A percentile compares a stretch with the other conserved stretches of the same genome.
phyloP scores from a whole-genome alignment of 495 filamentous ascomycete species.

The Corynascus novoguineensis region DNA sequence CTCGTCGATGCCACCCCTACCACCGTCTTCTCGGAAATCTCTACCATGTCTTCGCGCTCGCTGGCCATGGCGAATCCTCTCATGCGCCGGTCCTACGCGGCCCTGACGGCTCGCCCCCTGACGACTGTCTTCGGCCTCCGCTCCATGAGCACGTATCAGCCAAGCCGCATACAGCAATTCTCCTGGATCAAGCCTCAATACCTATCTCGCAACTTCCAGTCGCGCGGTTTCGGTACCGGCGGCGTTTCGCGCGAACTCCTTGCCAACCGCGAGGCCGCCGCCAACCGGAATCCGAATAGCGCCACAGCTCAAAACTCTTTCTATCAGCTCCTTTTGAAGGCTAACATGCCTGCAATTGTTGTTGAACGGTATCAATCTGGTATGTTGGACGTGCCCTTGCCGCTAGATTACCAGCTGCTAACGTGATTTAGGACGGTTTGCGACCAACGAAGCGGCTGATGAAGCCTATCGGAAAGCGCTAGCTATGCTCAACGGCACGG shows the following conservation, averaged over 20 bases:
- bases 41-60: slow-evolving; percentile 27
- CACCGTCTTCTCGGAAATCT: slow-evolving; percentile 27
- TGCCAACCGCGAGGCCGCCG: slow-evolving; percentile 65
- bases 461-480: slow-evolving; percentile 70
- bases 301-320: slow-evolving; percentile 85
- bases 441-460: slow-evolving; percentile 66
- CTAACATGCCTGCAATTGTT: slow-evolving; percentile 87
- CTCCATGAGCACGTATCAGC: slow-evolving; percentile 28
- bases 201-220: slow-evolving; percentile 19
- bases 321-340: slow-evolving; percentile 83
- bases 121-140: slow-evolving; percentile 21
- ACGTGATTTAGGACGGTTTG: slow-evolving; percentile 52
- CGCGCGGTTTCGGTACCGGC: slow-evolving; percentile 37
- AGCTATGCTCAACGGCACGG: slow-evolving; percentile 54
- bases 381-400: slow-evolving; percentile 3
- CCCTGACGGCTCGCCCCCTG: slow-evolving; percentile 23
- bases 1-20: slow-evolving; percentile 18
- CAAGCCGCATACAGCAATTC: slow-evolving; percentile 20
- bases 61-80: slow-evolving; percentile 37
- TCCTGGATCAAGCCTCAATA: slow-evolving; percentile 5
- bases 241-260: slow-evolving; percentile 45
- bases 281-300: slow-evolving; percentile 85
- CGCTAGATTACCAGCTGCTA: background rate
- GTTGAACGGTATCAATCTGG: slow-evolving; percentile 82
- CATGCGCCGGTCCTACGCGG: slow-evolving; percentile 24